These are phyloP conservation scores for Tetrapisispora arboricola DNA, from an alignment of 805 yeast genomes.

Conservation along the genomic window DNA sequence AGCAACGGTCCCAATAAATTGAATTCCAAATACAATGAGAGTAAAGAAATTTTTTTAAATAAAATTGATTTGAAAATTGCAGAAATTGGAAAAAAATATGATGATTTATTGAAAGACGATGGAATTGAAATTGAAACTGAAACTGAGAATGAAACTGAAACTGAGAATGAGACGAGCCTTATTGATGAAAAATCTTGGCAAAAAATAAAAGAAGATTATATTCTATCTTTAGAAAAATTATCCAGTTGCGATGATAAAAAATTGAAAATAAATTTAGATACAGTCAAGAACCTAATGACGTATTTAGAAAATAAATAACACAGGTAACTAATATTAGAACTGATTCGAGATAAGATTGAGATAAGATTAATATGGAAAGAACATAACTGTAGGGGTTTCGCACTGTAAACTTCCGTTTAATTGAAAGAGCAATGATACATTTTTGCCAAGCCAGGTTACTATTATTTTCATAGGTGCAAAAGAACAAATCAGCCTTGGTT, in stretches of 20 bases:
- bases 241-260: slow-evolving; percentile 7
- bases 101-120: background rate
- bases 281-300: slow-evolving; percentile 21
- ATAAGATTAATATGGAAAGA: no score
- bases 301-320: slow-evolving; percentile 9
- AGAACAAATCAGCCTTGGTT: no score
- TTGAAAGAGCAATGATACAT: no score
- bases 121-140: background rate
- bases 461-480: no score
- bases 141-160: background rate
- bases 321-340: no score
- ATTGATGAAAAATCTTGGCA: slow-evolving; percentile 2
- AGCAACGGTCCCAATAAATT: slow-evolving; percentile 40
- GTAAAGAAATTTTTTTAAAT: slow-evolving; percentile 22
- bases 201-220: slow-evolving; percentile 5
- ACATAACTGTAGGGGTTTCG: no score
- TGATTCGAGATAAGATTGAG: no score
- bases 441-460: no score
- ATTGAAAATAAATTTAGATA: slow-evolving; percentile 20
- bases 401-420: no score
- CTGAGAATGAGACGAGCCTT: background rate
- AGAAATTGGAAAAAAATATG: slow-evolving; percentile 2
- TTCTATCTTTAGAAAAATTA: slow-evolving; percentile 8
- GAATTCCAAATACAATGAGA: slow-evolving; percentile 28
- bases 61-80: slow-evolving; percentile 13